Evolutionary conservation across 768 basidiomycete species (phyloP), one percentile per base, ranked within the genome.

Genomic region (Lactarius indigo): DNA sequence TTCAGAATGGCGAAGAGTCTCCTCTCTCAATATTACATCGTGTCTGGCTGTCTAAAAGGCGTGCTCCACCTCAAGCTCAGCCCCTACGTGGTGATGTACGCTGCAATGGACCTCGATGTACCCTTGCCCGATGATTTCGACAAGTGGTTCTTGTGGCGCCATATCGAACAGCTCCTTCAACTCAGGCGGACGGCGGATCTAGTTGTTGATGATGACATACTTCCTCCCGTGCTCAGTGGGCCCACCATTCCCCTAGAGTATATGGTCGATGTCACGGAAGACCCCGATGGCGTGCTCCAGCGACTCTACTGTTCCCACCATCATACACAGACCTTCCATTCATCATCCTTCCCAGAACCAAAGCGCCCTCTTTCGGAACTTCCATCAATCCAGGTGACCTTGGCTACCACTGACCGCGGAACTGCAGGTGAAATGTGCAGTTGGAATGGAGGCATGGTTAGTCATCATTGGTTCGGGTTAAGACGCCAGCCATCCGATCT

Each of bases 41-140:
- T 54, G 30, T 50, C 35, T 30, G 64, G 61, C 33, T 47, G 54
- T 23, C 54, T 59, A 18, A 13, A 57, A 28, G 44, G 18, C 35
- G 58, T 67, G 33, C 65, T 60, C 28, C 42, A 41, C 52, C 57
- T 69, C 61, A 61, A 63, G 50, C 55, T 69, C 26, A 69, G 66
- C 63, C 69, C 69, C 35, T 69, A 69, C 26, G 62, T 57, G 26
- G 59, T 69, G 13, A 26, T 69, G 41, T 69, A 69, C 59, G 66
- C 66, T 13, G 63, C 66, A 57, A 64, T 69, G 66, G 69, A 69
- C n/a, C 66, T 68, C 59, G 62, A 69, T 35, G 13, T 64, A 15
- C 66, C 69, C 20, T 39, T 69, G 5, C 69, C 69, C 23, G 52
- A 42, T 31, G 39, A 31, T 47, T 68, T 69, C 55, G 69, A 69